Evolutionary conservation across 2,329 filamentous ascomycete genomes (phyloP).

Genomic region (Fusarium citri): DNA sequence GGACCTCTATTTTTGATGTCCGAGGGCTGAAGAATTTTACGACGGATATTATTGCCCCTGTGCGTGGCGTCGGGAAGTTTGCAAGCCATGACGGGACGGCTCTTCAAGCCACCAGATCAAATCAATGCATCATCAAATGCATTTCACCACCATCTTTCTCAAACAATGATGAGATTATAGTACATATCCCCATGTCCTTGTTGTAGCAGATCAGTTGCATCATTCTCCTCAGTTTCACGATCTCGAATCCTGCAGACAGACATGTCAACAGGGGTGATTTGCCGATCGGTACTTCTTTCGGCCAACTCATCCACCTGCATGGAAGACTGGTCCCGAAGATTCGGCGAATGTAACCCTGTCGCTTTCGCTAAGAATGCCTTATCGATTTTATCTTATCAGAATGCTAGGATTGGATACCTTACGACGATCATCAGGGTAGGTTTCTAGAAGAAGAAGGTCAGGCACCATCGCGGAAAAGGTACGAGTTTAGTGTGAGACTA

Average conservation of each 20-base stretch:
- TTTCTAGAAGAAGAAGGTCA: not conserved
- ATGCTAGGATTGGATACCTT: not conserved
- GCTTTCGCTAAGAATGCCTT: not conserved
- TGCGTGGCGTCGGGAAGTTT: not conserved
- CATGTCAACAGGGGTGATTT: not conserved
- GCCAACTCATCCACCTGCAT: not conserved
- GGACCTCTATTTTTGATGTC: not conserved
- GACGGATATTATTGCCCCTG: not conserved
- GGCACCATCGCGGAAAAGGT: not conserved
- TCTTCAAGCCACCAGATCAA: not conserved
- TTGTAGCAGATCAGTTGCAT: slow-evolving; percentile 4
- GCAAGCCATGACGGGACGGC: not conserved
- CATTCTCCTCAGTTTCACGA: not conserved
- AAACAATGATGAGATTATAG: not conserved
- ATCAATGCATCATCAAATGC: no score
- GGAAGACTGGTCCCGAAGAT: not conserved
- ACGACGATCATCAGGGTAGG: not conserved
- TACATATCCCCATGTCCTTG: not conserved
- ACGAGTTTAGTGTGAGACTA: not conserved
- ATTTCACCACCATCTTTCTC: not conserved
- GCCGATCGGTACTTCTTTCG: not conserved
- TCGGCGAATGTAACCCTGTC: not conserved
- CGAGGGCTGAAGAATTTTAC: not conserved
- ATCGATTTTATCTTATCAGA: not conserved
- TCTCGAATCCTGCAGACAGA: not conserved